Evolutionary conservation across 495 filamentous ascomycete genomes (phyloP).

Genomic region (Lindgomyces ingoldianus): DNA sequence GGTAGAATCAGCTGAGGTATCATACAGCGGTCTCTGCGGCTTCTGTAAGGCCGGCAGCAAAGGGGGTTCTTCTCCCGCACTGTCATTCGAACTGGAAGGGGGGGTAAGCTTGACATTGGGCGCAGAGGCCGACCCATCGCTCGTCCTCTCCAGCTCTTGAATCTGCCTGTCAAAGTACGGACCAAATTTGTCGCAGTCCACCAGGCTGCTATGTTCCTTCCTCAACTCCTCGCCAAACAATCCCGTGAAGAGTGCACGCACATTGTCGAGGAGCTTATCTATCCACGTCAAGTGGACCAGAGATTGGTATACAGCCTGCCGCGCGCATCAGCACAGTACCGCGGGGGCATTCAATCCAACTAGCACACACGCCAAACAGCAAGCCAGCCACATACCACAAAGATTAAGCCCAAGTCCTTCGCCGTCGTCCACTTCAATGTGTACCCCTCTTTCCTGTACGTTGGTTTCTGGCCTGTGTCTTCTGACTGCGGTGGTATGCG

Average conservation of each 20-base stretch:
- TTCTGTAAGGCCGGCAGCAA: constrained; percentile 59
- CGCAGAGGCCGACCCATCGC: constrained; percentile 44
- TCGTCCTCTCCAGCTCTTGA: constrained; percentile 71
- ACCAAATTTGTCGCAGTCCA: constrained; percentile 78
- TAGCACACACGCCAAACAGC: constrained; percentile 13
- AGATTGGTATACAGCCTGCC: constrained; percentile 92
- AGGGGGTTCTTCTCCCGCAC: constrained; percentile 50
- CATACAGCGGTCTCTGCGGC: constrained; percentile 35
- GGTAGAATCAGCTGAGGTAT: constrained; percentile 60
- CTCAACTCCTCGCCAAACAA: constrained; percentile 86
- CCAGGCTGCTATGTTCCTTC: constrained; percentile 72
- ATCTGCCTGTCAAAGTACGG: constrained; percentile 93
- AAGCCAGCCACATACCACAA: constrained; percentile 77
- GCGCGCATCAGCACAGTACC: too few species aligned
- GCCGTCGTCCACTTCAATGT: constrained; percentile 90
- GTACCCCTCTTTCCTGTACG: constrained; percentile 89
- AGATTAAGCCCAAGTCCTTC: constrained; percentile 92
- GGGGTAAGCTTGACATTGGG: constrained; percentile 44
- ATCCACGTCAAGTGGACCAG: constrained; percentile 95
- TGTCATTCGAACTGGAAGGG: constrained; percentile 44
- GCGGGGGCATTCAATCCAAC: too few species aligned
- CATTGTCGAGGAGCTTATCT: constrained; percentile 92
- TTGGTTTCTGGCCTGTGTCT: constrained; percentile 61
- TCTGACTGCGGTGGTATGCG: constrained; percentile 64
- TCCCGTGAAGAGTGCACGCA: constrained; percentile 83